phyloP scores from a whole-genome alignment of 169 alveolate genomes.

The Babesia ovis region DNA sequence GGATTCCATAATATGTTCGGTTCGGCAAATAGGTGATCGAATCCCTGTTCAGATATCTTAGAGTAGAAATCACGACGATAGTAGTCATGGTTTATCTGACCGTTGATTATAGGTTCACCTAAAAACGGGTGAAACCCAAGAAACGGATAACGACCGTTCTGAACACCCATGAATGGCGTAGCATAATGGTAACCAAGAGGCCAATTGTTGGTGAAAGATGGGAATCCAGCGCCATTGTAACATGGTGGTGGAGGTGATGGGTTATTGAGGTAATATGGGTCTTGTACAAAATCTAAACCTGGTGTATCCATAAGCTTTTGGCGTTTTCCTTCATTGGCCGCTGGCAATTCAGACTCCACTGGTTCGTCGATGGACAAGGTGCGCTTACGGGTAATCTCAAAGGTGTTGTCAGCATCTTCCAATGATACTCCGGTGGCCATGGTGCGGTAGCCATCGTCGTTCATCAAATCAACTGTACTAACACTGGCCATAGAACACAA shows the following conservation, averaged over 20 bases:
- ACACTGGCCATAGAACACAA: conserved; percentile 32
- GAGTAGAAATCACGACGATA: conserved; percentile 18
- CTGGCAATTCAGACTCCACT: neutral
- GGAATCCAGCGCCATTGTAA: neutral
- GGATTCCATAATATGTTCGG: neutral
- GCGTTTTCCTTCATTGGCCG: neutral
- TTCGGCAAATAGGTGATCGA: conserved; percentile 4
- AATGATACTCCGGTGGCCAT: neutral
- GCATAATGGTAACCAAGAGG: neutral
- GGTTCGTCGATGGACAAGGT: conserved; percentile 8
- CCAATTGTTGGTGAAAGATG: neutral
- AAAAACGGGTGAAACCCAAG: neutral
- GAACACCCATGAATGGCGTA: neutral
- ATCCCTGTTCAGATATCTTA: conserved; percentile 5
- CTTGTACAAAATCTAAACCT: neutral
- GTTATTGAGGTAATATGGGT: neutral
- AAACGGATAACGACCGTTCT: neutral
- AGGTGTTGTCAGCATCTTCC: conserved; percentile 8
- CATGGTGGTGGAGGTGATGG: neutral
- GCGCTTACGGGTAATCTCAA: neutral
- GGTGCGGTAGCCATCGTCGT: conserved; percentile 7
- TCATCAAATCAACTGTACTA: conserved; percentile 21
- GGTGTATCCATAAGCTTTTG: neutral
- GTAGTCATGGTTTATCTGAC: conserved; percentile 31
- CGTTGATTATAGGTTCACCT: conserved; percentile 3